Base-by-base conservation (phyloP, 768 basidiomycete genomes). In the Sporobolomyces phaffii region DNA sequence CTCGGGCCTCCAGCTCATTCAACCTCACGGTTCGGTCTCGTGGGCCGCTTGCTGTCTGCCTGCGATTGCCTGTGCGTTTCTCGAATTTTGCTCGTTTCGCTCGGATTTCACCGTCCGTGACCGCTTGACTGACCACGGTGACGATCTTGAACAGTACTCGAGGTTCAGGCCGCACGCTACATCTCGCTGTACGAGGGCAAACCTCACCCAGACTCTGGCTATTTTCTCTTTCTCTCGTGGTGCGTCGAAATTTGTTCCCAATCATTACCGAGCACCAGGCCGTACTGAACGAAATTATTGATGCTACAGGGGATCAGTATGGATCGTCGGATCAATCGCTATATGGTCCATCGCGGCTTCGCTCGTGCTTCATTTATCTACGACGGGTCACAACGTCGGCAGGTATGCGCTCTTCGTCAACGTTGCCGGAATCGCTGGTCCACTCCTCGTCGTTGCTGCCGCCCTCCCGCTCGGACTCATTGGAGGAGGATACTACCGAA, bases 311-410 rank as follows among this genome's bases (percentile, higher is more conserved):
- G 53, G 36, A 2, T 44, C 54, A 7, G 41, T 57, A 2, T 57
- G 54, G 54, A 11, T 43, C 54, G 41, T 41, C 22, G 54, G 54
- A 4, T 57, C 41, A 2, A 22, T 57, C 54, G 54, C 54, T 3
- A 57, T 44, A 4, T 57, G 54, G 54, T 57, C 54, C 11, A 44
- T 57, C 41, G 40, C 24, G 9, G n/a, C 54, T 7, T 44, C 41
- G 2, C 54, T 57, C 4, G 7, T 57, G 41, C 11, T 57, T 11
- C 54, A 57, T n/a, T 28, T 41, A 5, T 5, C 9, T 18, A 24
- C 54, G 24, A 28, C 11, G 11, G 54, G 54, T 11, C n/a, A 44
- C 28, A 29, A 41, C 3, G 40, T 57, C 41, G 10, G 29, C 8
- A 7, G 22, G 2, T 2, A 2, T 6, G 40, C 54, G 5, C 7